Conservation (phyloP, 2,329 filamentous ascomycete species). For the Falciphora oryzae region DNA sequence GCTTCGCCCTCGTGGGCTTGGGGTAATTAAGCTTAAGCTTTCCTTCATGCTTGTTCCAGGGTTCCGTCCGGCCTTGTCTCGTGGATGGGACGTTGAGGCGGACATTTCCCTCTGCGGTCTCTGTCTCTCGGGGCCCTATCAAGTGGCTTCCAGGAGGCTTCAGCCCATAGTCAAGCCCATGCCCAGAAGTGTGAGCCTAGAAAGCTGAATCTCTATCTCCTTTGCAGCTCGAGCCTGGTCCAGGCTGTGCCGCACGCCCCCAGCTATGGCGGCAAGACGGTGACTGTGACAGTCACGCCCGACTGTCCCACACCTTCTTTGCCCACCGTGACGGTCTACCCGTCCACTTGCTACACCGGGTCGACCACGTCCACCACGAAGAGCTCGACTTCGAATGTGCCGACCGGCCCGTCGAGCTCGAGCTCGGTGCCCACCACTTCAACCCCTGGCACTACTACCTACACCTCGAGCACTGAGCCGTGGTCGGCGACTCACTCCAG, state of each 20-base stretch:
- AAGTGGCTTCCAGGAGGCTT: not conserved
- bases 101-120: not conserved
- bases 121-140: not conserved
- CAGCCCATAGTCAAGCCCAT: too few relatives aligned
- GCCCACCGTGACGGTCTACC: slow-evolving; percentile 7
- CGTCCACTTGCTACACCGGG: slow-evolving; percentile 4
- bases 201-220: not conserved
- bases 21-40: slow-evolving; percentile 1
- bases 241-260: slow-evolving; percentile 7
- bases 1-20: slow-evolving; percentile 10
- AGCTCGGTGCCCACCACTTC: slow-evolving; percentile 1
- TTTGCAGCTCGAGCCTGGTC: slow-evolving; percentile 7
- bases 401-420: slow-evolving; percentile 2
- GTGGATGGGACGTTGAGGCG: too few relatives aligned
- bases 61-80: too few relatives aligned
- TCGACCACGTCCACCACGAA: not conserved
- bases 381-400: slow-evolving; percentile 3
- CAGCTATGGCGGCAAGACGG: slow-evolving; percentile 4
- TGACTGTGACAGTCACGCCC: slow-evolving; percentile 10
- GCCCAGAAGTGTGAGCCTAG: not conserved
- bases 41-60: not conserved
- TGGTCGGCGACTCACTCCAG: not conserved
- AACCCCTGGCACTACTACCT: slow-evolving; percentile 6
- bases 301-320: not conserved
- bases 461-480: slow-evolving; percentile 4